These are phyloP conservation scores for Paracoccidioides lutzii DNA, from an alignment of 2,329 filamentous ascomycete species.

Conservation along the genomic window DNA sequence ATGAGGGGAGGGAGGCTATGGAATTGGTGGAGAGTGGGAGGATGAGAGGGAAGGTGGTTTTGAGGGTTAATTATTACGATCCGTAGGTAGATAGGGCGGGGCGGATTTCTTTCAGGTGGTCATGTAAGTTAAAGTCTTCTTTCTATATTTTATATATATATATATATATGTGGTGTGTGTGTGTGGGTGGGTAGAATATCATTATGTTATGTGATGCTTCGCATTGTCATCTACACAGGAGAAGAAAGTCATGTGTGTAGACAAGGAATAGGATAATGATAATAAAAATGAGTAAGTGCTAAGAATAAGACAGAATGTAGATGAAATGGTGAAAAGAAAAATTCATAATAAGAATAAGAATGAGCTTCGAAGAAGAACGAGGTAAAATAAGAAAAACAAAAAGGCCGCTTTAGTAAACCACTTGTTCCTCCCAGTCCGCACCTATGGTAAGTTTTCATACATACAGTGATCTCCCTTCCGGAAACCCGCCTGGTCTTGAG, in stretches of 20 bases:
- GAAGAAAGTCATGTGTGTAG: conserved; percentile 10
- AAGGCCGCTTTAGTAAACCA: background rate
- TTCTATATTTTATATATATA: too few species aligned
- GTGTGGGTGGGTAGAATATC: background rate
- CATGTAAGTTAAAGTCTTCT: too few species aligned
- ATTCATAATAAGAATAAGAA: background rate
- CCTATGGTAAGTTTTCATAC: background rate
- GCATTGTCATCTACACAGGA: background rate
- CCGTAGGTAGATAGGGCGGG: background rate
- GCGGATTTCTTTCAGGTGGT: too few species aligned
- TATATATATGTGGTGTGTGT: too few species aligned
- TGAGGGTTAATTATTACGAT: conserved; percentile 18
- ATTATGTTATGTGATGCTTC: background rate
- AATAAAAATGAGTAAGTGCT: background rate
- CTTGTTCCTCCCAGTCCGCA: conserved; percentile 11
- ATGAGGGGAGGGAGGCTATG: conserved; percentile 24
- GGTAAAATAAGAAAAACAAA: background rate
- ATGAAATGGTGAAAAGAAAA: background rate
- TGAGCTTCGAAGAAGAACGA: background rate
- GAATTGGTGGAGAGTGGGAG: conserved; percentile 18
- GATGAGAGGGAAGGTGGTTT: conserved; percentile 22
- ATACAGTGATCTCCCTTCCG: background rate
- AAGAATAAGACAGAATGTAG: background rate
- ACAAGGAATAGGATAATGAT: conserved; percentile 9
- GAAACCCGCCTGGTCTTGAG: background rate